Evolutionary conservation across 108 stramenopile species (phyloP), one percentile per base, ranked within the genome.

Genomic region (Stephanodiscus triporus): DNA sequence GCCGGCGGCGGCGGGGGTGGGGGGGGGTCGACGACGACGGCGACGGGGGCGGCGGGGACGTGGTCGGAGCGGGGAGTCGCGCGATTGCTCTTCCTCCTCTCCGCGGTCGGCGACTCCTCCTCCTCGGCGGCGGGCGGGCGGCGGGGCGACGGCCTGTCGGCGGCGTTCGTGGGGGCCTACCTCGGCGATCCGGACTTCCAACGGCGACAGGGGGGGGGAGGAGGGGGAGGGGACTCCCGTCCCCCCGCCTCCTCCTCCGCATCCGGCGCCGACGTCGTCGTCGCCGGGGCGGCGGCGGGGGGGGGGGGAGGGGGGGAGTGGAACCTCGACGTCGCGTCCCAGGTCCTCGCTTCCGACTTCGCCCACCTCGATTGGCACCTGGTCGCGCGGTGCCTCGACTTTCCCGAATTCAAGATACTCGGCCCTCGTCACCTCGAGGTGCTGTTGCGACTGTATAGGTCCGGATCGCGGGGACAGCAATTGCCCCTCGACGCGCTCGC

Each of bases 241-340:
- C 40, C 11, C 40, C 40, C 11, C n/a, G n/a, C 40, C 40, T 9
- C 40, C 27, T 56, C 30, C 9, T 47, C 37, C 48, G n/a, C 58
- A 79, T 17, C 38, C 68, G n/a, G n/a, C 40, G 65, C 63, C 34
- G 73, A 66, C 13, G 63, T n/a, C n/a, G n/a, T n/a, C n/a, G n/a
- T n/a, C n/a, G n/a, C n/a, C n/a, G n/a, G n/a, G n/a, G n/a, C n/a
- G n/a, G n/a, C n/a, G n/a, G n/a, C n/a, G n/a, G n/a, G n/a, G n/a
- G n/a, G n/a, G n/a, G n/a, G n/a, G n/a, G n/a, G 42, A 9, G 68
- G 71, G 11, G 14, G 67, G 24, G 90, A 85, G 23, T 98, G 96
- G 96, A 96, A 97, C 77, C 81, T 96, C 8, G 82, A 86, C n/a
- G 87, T 88, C 26, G 94, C 96, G 9, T 76, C 91, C 26, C 82